A percentile compares a stretch with the other conserved stretches of the same genome.
These are phyloP conservation scores for Cornus suecica DNA, from an alignment of 148 eudicot species.

Conservation along the genomic window DNA sequence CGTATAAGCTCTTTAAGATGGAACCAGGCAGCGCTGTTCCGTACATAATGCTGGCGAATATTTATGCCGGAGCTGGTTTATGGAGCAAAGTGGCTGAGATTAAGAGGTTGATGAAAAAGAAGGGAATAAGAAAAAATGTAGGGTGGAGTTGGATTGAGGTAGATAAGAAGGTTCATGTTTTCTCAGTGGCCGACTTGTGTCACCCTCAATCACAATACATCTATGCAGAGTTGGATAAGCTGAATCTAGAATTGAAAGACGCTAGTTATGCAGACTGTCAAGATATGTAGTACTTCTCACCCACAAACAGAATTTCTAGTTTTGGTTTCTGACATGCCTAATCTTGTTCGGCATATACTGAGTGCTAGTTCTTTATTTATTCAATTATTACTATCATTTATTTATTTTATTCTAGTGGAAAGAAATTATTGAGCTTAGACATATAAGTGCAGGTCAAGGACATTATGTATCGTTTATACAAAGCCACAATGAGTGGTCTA, in stretches of 20 bases:
- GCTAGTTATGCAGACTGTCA: no score
- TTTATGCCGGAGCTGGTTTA: conserved; percentile 38
- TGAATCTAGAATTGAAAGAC: conserved; percentile 1
- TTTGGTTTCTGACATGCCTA: background rate
- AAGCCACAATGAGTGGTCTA: conserved; percentile 81
- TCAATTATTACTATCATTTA: no score
- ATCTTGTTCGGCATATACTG: background rate
- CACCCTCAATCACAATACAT: conserved; percentile 2
- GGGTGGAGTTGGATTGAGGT: conserved; percentile 41
- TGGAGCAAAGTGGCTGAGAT: conserved; percentile 32
- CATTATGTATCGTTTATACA: conserved; percentile 82
- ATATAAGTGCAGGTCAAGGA: conserved; percentile 66
- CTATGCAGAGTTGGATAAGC: background rate
- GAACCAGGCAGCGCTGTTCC: conserved; percentile 31
- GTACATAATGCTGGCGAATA: conserved; percentile 30
- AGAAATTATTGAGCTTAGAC: background rate
- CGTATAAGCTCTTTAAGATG: conserved; percentile 24
- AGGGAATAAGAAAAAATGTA: conserved; percentile 19
- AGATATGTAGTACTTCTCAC: background rate
- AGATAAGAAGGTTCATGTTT: conserved; percentile 12
- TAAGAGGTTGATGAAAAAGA: conserved; percentile 30
- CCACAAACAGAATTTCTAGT: background rate
- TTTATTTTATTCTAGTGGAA: background rate
- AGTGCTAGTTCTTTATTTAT: background rate
- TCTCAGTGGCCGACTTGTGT: conserved; percentile 7